A percentile compares a stretch with the other conserved stretches of the same genome.
phyloP scores from a whole-genome alignment of 208 protist genomes.

The Sergeia podlipaevii region DNA sequence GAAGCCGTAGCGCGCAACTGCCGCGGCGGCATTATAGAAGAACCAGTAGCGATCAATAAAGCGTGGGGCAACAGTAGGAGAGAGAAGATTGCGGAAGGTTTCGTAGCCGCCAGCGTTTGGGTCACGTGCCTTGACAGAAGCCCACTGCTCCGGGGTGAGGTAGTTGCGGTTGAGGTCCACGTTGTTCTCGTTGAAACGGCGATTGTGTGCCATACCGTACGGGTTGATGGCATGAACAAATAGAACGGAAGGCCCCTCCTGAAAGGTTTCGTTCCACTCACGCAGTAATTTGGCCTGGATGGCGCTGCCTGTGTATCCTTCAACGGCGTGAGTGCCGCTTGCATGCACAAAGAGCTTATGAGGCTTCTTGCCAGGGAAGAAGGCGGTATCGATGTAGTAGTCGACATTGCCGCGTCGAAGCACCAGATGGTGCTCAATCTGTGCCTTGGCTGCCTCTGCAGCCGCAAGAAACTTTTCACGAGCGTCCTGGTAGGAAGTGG shows the following conservation, averaged over 20 bases:
- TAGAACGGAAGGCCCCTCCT: slow-evolving; percentile 60
- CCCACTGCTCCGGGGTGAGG: slow-evolving; percentile 52
- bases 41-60: slow-evolving; percentile 74
- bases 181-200: slow-evolving; percentile 82
- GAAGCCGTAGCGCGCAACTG: slow-evolving; percentile 30
- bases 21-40: slow-evolving; percentile 24
- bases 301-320: slow-evolving; percentile 82
- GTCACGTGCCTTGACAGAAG: slow-evolving; percentile 22
- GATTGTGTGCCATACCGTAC: slow-evolving; percentile 79
- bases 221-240: slow-evolving; percentile 88
- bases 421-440: slow-evolving; percentile 47
- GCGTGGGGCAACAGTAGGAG: slow-evolving; percentile 29
- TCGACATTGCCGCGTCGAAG: slow-evolving; percentile 33
- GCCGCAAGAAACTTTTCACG: slow-evolving; percentile 75
- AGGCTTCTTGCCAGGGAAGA: slow-evolving; percentile 40
- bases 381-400: slow-evolving; percentile 80
- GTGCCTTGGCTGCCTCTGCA: slow-evolving; percentile 34
- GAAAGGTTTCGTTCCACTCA: slow-evolving; percentile 47
- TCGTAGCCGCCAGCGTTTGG: slow-evolving; percentile 51
- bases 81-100: slow-evolving; percentile 24
- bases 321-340: slow-evolving; percentile 73
- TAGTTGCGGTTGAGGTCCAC: slow-evolving; percentile 86
- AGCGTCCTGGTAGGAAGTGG: slow-evolving; percentile 55
- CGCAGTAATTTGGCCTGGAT: slow-evolving; percentile 74
- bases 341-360: slow-evolving; percentile 73